Evolutionary conservation across 176 grass and related monocot species (phyloP).

Genomic region (Coix lacrymajobi): DNA sequence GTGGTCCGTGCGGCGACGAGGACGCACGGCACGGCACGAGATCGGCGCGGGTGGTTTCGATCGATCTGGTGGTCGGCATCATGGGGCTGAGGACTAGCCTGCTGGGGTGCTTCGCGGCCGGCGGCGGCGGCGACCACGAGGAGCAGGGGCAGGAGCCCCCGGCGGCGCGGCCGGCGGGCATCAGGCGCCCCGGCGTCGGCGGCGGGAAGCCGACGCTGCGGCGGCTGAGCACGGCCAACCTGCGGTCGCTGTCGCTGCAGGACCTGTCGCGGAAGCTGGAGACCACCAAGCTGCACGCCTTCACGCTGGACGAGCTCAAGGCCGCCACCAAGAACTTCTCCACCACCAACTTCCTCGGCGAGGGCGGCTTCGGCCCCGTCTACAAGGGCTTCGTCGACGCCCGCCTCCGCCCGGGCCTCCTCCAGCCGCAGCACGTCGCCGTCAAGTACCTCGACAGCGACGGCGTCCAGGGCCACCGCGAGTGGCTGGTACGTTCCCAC

Average conservation of each 20-base stretch:
- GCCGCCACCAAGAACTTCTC: conserved; percentile 69
- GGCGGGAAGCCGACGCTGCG: conserved; percentile 13
- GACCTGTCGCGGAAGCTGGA: conserved; percentile 73
- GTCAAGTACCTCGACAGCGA: conserved; percentile 92
- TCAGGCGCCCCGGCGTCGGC: not conserved
- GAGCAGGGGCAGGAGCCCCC: not conserved
- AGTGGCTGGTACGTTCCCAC: conserved; percentile 87
- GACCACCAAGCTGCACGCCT: conserved; percentile 67
- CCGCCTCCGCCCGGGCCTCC: conserved; percentile 46
- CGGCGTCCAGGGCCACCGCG: conserved; percentile 72
- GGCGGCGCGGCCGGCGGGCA: not conserved
- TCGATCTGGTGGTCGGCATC: too few relatives aligned
- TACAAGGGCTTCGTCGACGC: conserved; percentile 77
- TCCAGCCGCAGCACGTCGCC: conserved; percentile 68
- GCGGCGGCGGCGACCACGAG: not conserved
- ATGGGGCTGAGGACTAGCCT: conserved; percentile 42
- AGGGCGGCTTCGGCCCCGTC: conserved; percentile 89
- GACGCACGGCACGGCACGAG: not conserved
- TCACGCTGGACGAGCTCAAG: conserved; percentile 81
- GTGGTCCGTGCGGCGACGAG: not conserved
- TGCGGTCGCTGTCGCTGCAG: conserved; percentile 57
- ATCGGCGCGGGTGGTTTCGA: not conserved
- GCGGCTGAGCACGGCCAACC: conserved; percentile 39
- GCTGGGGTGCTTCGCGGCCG: conserved; percentile 25
- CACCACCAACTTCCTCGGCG: conserved; percentile 63